Conservation (phyloP, 495 filamentous ascomycete species). For the Aspergillus wentii region DNA sequence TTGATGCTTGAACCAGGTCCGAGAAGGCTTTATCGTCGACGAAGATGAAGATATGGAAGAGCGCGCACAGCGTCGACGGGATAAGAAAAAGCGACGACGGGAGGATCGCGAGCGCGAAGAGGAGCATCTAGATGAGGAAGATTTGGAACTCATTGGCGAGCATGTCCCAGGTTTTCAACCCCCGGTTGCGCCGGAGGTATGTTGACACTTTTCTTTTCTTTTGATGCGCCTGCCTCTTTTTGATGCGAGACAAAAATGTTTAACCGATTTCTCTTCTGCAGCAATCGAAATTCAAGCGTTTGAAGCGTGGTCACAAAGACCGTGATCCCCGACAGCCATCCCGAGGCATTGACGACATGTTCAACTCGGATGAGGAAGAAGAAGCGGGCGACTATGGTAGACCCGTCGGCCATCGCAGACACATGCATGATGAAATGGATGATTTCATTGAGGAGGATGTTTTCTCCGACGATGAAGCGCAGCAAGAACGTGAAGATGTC, state of each 20-base stretch:
- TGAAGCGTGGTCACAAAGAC: constrained; percentile 88
- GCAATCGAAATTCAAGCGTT: constrained; percentile 86
- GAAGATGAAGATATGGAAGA: constrained; percentile 79
- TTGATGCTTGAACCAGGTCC: constrained; percentile 49
- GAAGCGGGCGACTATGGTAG: constrained; percentile 55
- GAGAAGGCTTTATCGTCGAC: constrained; percentile 94
- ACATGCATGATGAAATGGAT: constrained; percentile 79
- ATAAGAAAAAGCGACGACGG: constrained; percentile 64
- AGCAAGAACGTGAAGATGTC: constrained; percentile 74
- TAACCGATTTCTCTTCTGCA: constrained; percentile 8
- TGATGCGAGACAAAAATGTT: neutral
- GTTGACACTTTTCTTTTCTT: constrained; percentile 5
- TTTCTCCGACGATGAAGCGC: constrained; percentile 78
- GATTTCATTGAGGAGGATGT: constrained; percentile 98
- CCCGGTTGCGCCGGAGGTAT: constrained; percentile 58
- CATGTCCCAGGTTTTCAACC: constrained; percentile 64
- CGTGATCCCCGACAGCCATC: constrained; percentile 53
- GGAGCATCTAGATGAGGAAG: constrained; percentile 88
- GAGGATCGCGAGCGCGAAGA: constrained; percentile 78
- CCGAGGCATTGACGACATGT: constrained; percentile 81
- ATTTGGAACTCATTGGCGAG: constrained; percentile 89
- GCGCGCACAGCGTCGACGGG: constrained; percentile 55
- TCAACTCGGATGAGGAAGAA: constrained; percentile 88
- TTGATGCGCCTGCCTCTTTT: too few species aligned
- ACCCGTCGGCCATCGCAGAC: constrained; percentile 42